Conservation (phyloP, 371 early-diverging fungal species). For the Mucor saturninus region DNA sequence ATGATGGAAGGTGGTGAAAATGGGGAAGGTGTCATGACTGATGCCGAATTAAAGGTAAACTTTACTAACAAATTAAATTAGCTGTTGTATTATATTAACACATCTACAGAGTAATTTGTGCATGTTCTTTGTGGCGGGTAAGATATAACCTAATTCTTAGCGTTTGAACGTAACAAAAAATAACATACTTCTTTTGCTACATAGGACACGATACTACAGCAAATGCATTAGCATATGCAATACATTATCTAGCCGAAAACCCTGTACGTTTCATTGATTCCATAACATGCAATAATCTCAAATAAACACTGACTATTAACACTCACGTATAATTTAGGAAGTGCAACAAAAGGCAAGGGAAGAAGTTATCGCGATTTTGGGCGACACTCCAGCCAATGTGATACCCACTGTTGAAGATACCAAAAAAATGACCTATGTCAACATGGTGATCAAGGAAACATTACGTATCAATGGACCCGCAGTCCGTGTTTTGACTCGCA, state of each 20-base stretch:
- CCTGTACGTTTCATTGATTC: slow-evolving; percentile 24
- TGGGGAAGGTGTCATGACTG: slow-evolving; percentile 11
- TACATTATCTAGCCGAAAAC: slow-evolving; percentile 29
- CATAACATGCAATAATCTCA: neutral
- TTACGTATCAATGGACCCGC: slow-evolving; percentile 22
- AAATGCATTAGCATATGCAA: slow-evolving; percentile 28
- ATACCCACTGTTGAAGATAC: slow-evolving; percentile 50
- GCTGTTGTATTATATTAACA: no score
- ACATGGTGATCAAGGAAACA: slow-evolving; percentile 29
- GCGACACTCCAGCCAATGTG: slow-evolving; percentile 41
- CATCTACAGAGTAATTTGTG: slow-evolving; percentile 10
- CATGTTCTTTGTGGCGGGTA: slow-evolving; percentile 3
- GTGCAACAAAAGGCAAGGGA: slow-evolving; percentile 53
- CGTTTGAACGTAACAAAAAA: no score
- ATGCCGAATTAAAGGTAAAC: slow-evolving; percentile 16
- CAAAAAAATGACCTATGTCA: slow-evolving; percentile 44
- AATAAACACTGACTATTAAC: neutral
- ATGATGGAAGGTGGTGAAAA: slow-evolving; percentile 11
- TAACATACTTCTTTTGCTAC: no score
- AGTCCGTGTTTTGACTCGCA: slow-evolving; percentile 4
- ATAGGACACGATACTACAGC: slow-evolving; percentile 28
- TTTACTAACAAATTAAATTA: neutral
- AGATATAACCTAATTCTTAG: no score
- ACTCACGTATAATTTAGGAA: slow-evolving; percentile 18
- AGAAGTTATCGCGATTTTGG: slow-evolving; percentile 56